phyloP scores from a whole-genome alignment of 140 eudicot genomes.

The Bidens hawaiensis region DNA sequence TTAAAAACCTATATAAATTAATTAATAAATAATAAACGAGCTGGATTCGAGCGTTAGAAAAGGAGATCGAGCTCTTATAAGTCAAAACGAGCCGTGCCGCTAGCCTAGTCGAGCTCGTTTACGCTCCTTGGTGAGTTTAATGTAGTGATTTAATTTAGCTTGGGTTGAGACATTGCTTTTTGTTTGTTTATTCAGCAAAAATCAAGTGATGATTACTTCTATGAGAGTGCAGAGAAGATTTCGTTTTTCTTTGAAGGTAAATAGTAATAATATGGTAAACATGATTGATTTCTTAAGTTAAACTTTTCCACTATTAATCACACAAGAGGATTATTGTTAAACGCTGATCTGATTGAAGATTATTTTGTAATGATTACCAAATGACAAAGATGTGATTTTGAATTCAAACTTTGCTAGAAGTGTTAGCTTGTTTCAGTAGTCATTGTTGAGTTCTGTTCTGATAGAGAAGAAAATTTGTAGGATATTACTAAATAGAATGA shows the following conservation, averaged over 20 bases:
- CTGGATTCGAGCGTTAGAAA: too few species aligned
- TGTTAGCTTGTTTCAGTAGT: not conserved
- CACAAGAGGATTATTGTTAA: not conserved
- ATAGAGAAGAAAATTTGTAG: not conserved
- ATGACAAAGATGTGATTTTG: not conserved
- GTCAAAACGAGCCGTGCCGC: too few species aligned
- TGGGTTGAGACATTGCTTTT: not conserved
- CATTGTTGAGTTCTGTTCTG: not conserved
- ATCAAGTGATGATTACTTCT: constrained; percentile 79
- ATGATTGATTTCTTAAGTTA: not conserved
- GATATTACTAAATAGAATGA: not conserved
- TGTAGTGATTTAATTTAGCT: not conserved
- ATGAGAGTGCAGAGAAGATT: constrained; percentile 88
- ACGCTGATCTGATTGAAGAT: constrained; percentile 1
- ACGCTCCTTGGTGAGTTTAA: too few species aligned
- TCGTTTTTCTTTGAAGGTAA: constrained; percentile 97
- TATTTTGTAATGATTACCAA: not conserved
- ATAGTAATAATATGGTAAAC: not conserved
- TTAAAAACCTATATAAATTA: too few species aligned
- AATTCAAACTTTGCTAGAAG: constrained; percentile 1
- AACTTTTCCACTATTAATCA: not conserved
- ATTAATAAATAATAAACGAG: too few species aligned
- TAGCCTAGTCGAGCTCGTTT: too few species aligned
- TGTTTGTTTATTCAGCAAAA: constrained; percentile 41
- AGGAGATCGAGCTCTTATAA: too few species aligned